Percentiles rank a stretch among this genome's conserved stretches.
These are phyloP conservation scores for Eucalyptus guilfoylei DNA, from an alignment of 345 rosid species.

Conservation along the genomic window DNA sequence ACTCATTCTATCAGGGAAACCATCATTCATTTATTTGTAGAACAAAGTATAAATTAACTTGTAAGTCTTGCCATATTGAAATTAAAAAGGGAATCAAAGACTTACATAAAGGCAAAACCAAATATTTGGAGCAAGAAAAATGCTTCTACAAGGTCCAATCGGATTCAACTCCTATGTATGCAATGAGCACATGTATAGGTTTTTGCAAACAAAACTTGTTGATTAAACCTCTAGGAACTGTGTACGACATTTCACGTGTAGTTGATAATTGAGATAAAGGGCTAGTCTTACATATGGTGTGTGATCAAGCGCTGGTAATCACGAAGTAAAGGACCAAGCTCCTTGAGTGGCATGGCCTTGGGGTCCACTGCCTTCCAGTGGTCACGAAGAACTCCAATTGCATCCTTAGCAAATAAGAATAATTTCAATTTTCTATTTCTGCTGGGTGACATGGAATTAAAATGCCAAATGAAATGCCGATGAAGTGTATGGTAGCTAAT, in stretches of 20 bases:
- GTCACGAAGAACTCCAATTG: constrained; percentile 53
- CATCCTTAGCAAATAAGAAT: constrained; percentile 16
- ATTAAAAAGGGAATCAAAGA: not conserved
- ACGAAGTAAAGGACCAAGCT: constrained; percentile 76
- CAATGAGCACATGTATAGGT: not conserved
- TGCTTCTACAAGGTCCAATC: not conserved
- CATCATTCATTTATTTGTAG: not conserved
- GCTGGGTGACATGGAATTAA: not conserved
- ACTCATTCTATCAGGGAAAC: not conserved
- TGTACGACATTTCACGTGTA: not conserved
- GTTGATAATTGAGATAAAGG: not conserved
- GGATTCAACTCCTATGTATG: not conserved
- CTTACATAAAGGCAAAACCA: not conserved
- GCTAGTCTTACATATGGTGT: constrained; percentile 40
- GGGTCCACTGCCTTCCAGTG: constrained; percentile 67
- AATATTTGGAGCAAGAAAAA: not conserved
- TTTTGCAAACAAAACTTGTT: not conserved
- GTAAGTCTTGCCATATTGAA: not conserved
- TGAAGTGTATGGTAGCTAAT: not conserved
- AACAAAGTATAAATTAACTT: not conserved
- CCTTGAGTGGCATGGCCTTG: constrained; percentile 44
- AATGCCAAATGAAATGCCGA: not conserved
- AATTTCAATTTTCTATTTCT: not conserved
- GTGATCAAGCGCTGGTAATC: constrained; percentile 77
- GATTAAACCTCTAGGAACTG: not conserved